These are phyloP conservation scores for Obelidium mucronatum DNA, from an alignment of 192 early-diverging fungal genomes.

Conservation along the genomic window DNA sequence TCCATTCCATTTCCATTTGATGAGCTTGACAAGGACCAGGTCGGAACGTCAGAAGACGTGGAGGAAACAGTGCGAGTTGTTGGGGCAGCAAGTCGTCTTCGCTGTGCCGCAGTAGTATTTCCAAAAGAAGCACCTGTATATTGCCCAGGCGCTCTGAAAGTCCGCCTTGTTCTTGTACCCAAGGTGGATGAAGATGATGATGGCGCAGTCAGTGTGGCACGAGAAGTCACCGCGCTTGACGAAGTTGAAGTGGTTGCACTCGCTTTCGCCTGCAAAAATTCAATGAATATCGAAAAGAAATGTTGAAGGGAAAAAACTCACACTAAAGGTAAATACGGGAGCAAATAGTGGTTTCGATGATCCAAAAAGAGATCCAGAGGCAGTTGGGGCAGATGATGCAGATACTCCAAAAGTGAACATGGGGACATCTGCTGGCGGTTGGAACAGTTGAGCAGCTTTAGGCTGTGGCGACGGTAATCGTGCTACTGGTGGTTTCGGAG, in stretches of 20 bases:
- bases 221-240: too few species aligned
- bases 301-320: neutral
- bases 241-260: neutral
- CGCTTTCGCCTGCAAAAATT: neutral
- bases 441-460: neutral
- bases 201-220: neutral
- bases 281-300: constrained; percentile 10
- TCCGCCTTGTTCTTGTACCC: neutral
- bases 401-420: constrained; percentile 28
- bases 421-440: neutral
- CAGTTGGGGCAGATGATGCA: neutral
- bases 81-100: neutral
- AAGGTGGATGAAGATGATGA: neutral
- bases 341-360: constrained; percentile 27
- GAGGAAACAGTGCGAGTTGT: neutral
- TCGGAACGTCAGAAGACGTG: neutral
- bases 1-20: too few species aligned
- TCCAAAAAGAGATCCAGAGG: constrained; percentile 16
- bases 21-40: neutral
- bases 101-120: neutral
- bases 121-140: constrained; percentile 26
- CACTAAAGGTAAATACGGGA: constrained; percentile 29
- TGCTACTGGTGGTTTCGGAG: neutral
- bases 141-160: neutral
- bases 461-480: too few species aligned